Base-by-base conservation (phyloP, 202 grass and related monocot genomes). In the Carex arenaria region DNA sequence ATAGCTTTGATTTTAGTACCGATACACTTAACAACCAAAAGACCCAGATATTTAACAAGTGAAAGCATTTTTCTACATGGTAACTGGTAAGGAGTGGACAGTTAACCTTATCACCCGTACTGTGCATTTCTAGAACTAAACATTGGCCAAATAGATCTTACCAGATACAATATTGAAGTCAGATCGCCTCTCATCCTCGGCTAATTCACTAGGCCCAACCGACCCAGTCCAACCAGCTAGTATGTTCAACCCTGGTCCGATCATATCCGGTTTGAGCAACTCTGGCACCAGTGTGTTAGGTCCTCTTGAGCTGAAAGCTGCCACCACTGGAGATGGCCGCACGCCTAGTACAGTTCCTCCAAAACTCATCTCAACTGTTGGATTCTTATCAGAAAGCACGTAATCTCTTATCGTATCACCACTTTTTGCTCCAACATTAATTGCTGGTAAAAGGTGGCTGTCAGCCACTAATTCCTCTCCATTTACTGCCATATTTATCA, bases 251-350 rank as follows among this genome's bases (percentile, higher is more conserved):
- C 94, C 94, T 0, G 94, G 94, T 0, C 90, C 94, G 40, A 97
- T 93, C 88, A 94, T 83, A 73, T 97, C 94, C 38, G 94, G 94
- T 82, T 97, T 97, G 17, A 97, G 89, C 64, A 94, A 82, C 85
- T 90, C 86, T 63, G 88, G 85, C 38, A 87, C 90, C 54, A 85
- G 66, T 76, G 81, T 85, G 85, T 84, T 94, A 10, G 94, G 94
- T 43, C 94, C 94, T 13, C 92, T 88, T 1, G 91, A 94, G 85
- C 91, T 94, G 86, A 97, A 97, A 62, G 94, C 90, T 18, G 94
- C 94, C n/a, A 97, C 92, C 61, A 92, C 89, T 20, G 92, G 94
- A 79, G 94, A 88, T 23, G 94, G 94, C 23, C n/a, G 85, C 74
- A 92, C 91, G 60, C 83, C 87, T 4, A 94, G 80, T 45, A 71